Conservation (phyloP, 192 early-diverging fungal genomes). For the Diversispora epigaea region DNA sequence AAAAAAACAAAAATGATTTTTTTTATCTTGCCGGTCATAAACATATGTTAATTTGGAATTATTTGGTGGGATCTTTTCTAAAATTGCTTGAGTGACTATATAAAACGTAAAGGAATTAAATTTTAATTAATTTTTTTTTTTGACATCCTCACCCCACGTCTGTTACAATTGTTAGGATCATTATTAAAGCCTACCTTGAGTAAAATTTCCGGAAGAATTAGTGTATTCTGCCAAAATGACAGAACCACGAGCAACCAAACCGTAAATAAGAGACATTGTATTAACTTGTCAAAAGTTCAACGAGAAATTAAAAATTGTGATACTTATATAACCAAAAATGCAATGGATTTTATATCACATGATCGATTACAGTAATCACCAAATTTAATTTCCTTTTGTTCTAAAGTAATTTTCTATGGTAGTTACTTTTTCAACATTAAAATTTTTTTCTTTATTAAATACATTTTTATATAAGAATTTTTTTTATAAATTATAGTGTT, state of each 20-base stretch:
- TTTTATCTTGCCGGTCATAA: slow-evolving; percentile 68
- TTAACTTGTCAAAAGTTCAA: too few relatives aligned
- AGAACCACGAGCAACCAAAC: slow-evolving; percentile 74
- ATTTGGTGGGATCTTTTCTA: slow-evolving; percentile 86
- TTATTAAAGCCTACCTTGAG: slow-evolving; percentile 47
- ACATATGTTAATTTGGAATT: slow-evolving; percentile 91
- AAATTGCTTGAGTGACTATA: slow-evolving; percentile 78
- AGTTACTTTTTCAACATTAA: too few relatives aligned
- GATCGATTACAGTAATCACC: too few relatives aligned
- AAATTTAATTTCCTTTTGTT: too few relatives aligned
- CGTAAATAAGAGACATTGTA: slow-evolving; percentile 66
- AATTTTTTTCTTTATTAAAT: not conserved
- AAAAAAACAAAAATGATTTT: not conserved
- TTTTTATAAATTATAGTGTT: slow-evolving; percentile 35
- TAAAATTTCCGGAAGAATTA: slow-evolving; percentile 78
- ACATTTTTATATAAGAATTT: not conserved
- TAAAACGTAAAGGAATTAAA: not conserved
- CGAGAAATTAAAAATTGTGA: too few relatives aligned
- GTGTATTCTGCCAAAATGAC: slow-evolving; percentile 84
- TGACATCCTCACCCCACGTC: too few relatives aligned
- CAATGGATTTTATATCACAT: too few relatives aligned
- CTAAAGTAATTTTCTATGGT: too few relatives aligned
- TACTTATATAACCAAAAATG: too few relatives aligned
- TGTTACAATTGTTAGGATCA: too few relatives aligned
- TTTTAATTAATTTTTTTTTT: too few relatives aligned